Percentiles rank a stretch among this genome's conserved stretches.
phyloP scores from a whole-genome alignment of 495 filamentous ascomycete genomes.

The Penicillium flavigenum region DNA sequence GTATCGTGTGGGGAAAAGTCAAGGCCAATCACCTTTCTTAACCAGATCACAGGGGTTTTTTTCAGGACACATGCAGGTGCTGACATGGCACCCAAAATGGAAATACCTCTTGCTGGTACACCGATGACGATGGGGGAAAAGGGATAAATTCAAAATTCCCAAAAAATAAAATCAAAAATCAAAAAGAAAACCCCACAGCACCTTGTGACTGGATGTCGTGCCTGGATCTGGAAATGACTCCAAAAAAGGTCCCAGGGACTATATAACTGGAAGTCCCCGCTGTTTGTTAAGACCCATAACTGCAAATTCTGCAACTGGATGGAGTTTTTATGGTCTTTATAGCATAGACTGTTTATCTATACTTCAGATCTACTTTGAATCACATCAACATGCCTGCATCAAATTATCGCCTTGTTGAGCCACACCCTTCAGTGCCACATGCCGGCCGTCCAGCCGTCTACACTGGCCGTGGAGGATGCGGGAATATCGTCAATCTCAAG shows the following conservation, averaged over 20 bases:
- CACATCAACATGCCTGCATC: constrained; percentile 29
- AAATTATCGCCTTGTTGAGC: constrained; percentile 72
- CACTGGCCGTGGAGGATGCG: constrained; percentile 83
- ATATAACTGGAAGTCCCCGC: constrained; percentile 10
- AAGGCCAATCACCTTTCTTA: background rate
- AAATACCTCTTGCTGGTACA: constrained; percentile 10
- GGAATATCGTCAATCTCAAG: constrained; percentile 74
- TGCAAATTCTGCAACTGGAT: constrained; percentile 15
- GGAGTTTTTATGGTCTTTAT: constrained; percentile 25
- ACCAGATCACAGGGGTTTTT: constrained; percentile 2
- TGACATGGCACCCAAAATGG: constrained; percentile 13
- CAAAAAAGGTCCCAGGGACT: constrained; percentile 3
- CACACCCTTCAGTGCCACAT: constrained; percentile 69
- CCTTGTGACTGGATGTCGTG: constrained; percentile 34
- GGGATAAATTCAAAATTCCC: constrained; percentile 12
- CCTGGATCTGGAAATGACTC: constrained; percentile 21
- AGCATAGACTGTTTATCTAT: constrained; percentile 17
- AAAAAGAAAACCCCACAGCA: constrained; percentile 18
- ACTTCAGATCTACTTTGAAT: constrained; percentile 7
- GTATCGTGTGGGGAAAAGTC: background rate
- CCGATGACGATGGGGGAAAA: constrained; percentile 20
- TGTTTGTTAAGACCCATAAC: constrained; percentile 4
- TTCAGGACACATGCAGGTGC: constrained; percentile 9
- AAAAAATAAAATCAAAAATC: constrained; percentile 22
- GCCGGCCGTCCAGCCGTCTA: constrained; percentile 61